Conservation (phyloP, 108 stramenopile species). For the Cyclotella atomus region DNA sequence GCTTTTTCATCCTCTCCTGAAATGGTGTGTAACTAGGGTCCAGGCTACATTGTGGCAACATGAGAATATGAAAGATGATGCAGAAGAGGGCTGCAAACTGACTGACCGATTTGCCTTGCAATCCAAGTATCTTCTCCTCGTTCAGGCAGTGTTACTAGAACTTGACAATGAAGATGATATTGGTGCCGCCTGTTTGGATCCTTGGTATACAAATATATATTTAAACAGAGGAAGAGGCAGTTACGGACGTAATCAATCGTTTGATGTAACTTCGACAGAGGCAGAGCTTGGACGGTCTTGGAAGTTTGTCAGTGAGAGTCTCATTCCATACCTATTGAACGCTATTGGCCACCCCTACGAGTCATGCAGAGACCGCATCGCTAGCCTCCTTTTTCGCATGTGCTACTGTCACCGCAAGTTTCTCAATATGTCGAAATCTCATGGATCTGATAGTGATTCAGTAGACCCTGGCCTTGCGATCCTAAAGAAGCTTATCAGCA, state of each 20-base stretch:
- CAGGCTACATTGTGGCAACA: slow-evolving; percentile 79
- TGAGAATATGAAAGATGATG: slow-evolving; percentile 32
- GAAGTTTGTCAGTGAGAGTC: slow-evolving; percentile 60
- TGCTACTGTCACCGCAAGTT: slow-evolving; percentile 79
- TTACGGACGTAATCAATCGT: neutral
- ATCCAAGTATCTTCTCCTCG: slow-evolving; percentile 84
- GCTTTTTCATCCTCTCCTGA: slow-evolving; percentile 60
- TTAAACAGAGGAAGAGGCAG: slow-evolving; percentile 7
- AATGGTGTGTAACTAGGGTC: slow-evolving; percentile 68
- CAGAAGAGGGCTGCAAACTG: slow-evolving; percentile 25
- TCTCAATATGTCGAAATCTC: slow-evolving; percentile 27
- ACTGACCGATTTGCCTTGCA: slow-evolving; percentile 83
- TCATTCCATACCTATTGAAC: slow-evolving; percentile 68
- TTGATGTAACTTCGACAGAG: slow-evolving; percentile 10
- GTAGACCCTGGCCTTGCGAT: slow-evolving; percentile 65
- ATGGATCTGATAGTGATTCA: slow-evolving; percentile 15
- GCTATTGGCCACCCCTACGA: slow-evolving; percentile 90
- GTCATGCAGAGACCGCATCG: slow-evolving; percentile 86
- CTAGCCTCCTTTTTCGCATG: slow-evolving; percentile 78
- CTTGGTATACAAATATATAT: slow-evolving; percentile 43
- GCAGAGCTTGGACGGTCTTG: slow-evolving; percentile 58
- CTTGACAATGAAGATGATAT: slow-evolving; percentile 61
- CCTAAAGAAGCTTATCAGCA: slow-evolving; percentile 55
- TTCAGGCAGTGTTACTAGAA: slow-evolving; percentile 80
- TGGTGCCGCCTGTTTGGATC: slow-evolving; percentile 25